Base-by-base conservation (phyloP, 2,329 filamentous ascomycete genomes). In the Trichoderma sp. region DNA sequence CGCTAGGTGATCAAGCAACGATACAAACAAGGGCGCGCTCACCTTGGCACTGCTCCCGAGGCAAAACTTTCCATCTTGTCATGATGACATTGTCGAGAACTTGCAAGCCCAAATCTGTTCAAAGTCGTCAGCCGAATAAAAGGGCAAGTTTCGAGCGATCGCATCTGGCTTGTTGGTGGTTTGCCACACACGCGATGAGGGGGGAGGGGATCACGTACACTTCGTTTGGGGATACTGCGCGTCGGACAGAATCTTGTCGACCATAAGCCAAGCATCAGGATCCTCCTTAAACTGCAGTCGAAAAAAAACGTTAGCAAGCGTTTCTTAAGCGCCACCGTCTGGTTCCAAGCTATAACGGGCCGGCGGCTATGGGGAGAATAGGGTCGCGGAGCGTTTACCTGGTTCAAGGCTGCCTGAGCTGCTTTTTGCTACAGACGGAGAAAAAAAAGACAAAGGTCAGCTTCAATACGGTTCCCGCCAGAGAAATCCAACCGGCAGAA, bases 51-150 rank as follows among this genome's bases (percentile, higher is more conserved):
- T 99, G 95, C 72, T 98, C 94, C 76, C 93, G 89, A 64, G 95
- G 95, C 70, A 99, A 84, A 69, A 98, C 93, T 84, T 97, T 99
- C 96, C 95, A 99, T 84, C 95, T 90, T 73, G 95, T 99, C 89
- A 94, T 92, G 79, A 99, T 98, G 73, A 99, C 94, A 87, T 93
- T 93, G 83, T 99, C 95, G 71, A 99, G 89, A 72, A 99, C 94
- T 82, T 99, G 95, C 72, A 99, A 85, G 64, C 94, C 95, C 76
- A 99, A 86, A 80, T 97, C 93, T 96, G 45, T 65, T 39, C 54
- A 70, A 65, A 69, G 29, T 64, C 58, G 75, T 80, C 64, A 78
- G 75, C 68, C 54, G 69, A 63, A 32, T 48, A 22, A 59, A 22
- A 39, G 8, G 35, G 32, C 22, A 53, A 27, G 7, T 58, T 7